Percentiles rank a stretch among this genome's conserved stretches.
Evolutionary conservation across 2,329 filamentous ascomycete species (phyloP).

Genomic region (Scytalidium sp.): DNA sequence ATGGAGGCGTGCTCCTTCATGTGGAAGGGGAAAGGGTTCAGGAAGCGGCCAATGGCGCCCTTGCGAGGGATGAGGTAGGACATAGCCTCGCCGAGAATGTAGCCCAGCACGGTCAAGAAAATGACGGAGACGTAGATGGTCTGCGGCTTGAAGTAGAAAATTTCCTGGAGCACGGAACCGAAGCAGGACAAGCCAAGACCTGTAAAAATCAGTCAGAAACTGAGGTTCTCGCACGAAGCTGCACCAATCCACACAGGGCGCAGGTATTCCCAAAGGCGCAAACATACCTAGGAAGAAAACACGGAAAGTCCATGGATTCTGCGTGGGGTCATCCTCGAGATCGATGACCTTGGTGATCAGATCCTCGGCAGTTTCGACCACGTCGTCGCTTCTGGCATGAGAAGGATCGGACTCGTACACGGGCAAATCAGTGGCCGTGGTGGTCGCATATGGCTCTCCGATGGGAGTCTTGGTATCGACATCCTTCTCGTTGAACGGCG

Average conservation of each 20-base stretch:
- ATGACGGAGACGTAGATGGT: constrained; percentile 39
- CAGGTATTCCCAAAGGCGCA: not conserved
- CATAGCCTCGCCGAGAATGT: constrained; percentile 38
- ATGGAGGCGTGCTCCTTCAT: constrained; percentile 37
- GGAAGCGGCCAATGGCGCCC: constrained; percentile 29
- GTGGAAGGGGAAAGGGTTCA: constrained; percentile 38
- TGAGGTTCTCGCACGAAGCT: not conserved
- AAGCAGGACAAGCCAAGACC: constrained; percentile 32
- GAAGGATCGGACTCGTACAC: constrained; percentile 6
- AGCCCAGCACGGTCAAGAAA: constrained; percentile 42
- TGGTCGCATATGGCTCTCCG: not conserved
- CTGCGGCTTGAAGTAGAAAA: constrained; percentile 47
- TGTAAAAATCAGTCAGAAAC: constrained; percentile 6
- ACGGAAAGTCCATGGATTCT: constrained; percentile 35
- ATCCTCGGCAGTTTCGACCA: constrained; percentile 23
- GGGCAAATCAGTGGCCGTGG: not conserved
- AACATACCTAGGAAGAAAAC: constrained; percentile 33
- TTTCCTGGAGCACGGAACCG: constrained; percentile 37
- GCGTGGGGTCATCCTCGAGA: constrained; percentile 33
- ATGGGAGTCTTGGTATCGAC: not conserved
- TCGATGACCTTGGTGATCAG: constrained; percentile 30
- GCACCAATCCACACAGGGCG: not conserved
- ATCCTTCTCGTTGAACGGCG: not conserved
- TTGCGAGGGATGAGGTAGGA: constrained; percentile 31
- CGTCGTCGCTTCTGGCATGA: constrained; percentile 9